Conservation (phyloP, 169 alveolate genomes). For the Eimeria necatrix region DNA sequence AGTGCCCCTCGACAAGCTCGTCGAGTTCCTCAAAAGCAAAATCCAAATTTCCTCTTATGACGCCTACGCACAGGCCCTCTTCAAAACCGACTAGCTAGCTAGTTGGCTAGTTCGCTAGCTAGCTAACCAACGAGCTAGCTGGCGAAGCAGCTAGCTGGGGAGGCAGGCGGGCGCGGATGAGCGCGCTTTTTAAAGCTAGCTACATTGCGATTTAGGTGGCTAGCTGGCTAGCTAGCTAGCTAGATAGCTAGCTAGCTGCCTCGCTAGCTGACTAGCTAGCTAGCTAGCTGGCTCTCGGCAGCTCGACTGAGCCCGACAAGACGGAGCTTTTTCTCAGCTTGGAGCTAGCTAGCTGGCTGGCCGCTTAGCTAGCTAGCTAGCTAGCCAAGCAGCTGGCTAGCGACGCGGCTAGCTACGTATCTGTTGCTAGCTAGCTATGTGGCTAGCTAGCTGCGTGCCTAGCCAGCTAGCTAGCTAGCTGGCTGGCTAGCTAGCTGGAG, state of each 20-base stretch:
- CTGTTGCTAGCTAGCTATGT: not conserved
- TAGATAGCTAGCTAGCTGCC: too few species aligned
- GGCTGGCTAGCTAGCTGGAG: not conserved
- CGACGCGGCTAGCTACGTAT: too few species aligned
- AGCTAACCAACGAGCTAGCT: not conserved
- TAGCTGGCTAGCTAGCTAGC: too few species aligned
- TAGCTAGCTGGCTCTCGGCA: not conserved
- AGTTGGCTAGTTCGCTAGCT: not conserved
- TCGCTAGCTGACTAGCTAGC: not conserved
- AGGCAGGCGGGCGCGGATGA: too few species aligned
- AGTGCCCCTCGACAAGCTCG: not conserved
- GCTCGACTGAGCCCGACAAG: not conserved
- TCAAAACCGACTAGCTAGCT: not conserved
- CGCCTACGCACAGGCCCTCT: not conserved
- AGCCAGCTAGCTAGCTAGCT: not conserved
- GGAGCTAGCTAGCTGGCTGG: conserved; percentile 33
- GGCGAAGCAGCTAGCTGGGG: not conserved
- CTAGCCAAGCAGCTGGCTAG: not conserved
- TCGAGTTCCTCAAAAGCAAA: not conserved
- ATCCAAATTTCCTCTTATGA: not conserved
- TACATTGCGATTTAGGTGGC: not conserved
- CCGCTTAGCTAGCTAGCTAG: not conserved
- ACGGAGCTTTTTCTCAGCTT: not conserved
- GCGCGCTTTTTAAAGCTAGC: not conserved
- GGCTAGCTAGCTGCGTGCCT: not conserved